A percentile compares a stretch with the other conserved stretches of the same genome.
Evolutionary conservation across 176 grass and related monocot species (phyloP).

Genomic region (Sorghum bicolor): DNA sequence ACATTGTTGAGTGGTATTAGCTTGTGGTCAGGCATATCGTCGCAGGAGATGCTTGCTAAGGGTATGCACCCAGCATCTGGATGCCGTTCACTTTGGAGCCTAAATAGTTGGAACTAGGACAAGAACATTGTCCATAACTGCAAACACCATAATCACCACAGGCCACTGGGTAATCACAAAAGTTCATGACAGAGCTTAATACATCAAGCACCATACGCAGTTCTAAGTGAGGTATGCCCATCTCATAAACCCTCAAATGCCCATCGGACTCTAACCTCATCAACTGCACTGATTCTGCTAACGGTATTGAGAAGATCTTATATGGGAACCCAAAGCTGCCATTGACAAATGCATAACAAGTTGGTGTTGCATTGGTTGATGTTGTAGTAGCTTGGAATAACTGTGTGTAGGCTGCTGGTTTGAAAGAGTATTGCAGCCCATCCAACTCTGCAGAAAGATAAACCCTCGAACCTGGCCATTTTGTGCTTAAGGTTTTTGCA

Average conservation of each 20-base stretch:
- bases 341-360: constrained; percentile 32
- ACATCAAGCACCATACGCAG: background rate
- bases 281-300: background rate
- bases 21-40: background rate
- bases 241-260: constrained; percentile 29
- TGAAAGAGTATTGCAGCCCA: background rate
- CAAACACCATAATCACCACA: constrained; percentile 45
- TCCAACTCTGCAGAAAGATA: background rate
- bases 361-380: background rate
- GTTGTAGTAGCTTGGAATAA: background rate
- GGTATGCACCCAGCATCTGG: constrained; percentile 33
- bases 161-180: constrained; percentile 31
- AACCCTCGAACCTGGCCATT: background rate
- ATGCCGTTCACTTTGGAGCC: constrained; percentile 13
- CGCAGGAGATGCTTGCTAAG: background rate
- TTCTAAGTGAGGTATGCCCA: background rate
- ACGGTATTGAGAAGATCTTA: background rate
- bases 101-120: constrained; percentile 28
- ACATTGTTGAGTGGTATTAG: constrained; percentile 6
- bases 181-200: background rate
- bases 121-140: constrained; percentile 17
- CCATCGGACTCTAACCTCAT: constrained; percentile 36
- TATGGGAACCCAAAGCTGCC: constrained; percentile 26
- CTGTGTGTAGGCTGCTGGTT: background rate
- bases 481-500: background rate